Evolutionary conservation across 139 green algal genomes (phyloP).

Genomic region (Chlorella sorokiniana): DNA sequence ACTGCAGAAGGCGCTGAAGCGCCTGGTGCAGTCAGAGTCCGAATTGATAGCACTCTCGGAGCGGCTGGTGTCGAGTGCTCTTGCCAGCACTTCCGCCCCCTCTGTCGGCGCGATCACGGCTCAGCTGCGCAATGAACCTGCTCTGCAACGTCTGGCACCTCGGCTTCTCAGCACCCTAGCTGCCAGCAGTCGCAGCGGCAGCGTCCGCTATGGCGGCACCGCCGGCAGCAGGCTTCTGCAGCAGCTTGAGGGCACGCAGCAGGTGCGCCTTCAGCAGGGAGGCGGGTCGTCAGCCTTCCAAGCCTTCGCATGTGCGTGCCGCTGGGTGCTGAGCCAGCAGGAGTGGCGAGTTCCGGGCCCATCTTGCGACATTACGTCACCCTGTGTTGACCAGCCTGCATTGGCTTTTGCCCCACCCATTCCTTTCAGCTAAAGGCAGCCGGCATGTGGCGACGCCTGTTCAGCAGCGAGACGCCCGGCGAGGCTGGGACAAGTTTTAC

Average conservation of each 20-base stretch:
- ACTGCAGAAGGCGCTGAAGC: not conserved
- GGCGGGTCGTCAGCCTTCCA: not conserved
- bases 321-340: not conserved
- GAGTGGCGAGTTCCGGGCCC: not conserved
- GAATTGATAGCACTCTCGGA: constrained; percentile 11
- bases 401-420: not conserved
- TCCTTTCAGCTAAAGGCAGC: not conserved
- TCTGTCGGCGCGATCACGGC: not conserved
- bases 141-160: not conserved
- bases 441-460: constrained; percentile 32
- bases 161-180: constrained; percentile 19
- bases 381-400: not conserved
- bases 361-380: not conserved
- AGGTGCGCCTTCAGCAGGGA: not conserved
- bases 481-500: constrained; percentile 60
- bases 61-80: constrained; percentile 5
- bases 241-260: not conserved
- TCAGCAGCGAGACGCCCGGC: constrained; percentile 42
- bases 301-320: not conserved
- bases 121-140: not conserved
- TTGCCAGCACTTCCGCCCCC: not conserved
- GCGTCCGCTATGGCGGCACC: not conserved
- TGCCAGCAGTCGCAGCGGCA: not conserved
- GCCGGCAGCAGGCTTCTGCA: not conserved
- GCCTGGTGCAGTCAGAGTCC: constrained; percentile 6